Conservation (phyloP, 306 rosid genomes). For the Vigna trinervia region DNA sequence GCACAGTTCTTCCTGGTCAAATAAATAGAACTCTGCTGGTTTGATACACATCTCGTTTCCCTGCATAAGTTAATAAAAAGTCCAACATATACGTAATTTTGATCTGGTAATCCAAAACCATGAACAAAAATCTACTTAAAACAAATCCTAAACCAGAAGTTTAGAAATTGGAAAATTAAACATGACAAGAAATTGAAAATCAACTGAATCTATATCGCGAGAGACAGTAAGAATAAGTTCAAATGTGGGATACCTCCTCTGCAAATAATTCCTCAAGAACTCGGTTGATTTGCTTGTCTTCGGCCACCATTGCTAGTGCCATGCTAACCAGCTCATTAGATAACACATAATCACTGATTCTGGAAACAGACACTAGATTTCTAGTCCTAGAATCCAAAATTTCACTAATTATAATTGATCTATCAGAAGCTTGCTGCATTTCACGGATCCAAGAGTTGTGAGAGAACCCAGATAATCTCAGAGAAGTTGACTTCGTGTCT, state of each 20-base stretch:
- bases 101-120: conserved; percentile 19
- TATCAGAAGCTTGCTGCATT: conserved; percentile 98
- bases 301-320: conserved; percentile 99
- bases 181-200: conserved; percentile 25
- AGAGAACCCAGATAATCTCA: conserved; percentile 79
- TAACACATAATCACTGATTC: conserved; percentile 94
- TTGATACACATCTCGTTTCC: conserved; percentile 93
- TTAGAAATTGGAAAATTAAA: background rate
- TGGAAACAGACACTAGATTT: conserved; percentile 96
- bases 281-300: conserved; percentile 97
- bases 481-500: conserved; percentile 68
- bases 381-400: conserved; percentile 97
- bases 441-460: conserved; percentile 96
- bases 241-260: conserved; percentile 66
- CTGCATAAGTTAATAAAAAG: conserved; percentile 53
- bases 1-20: conserved; percentile 88
- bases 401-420: conserved; percentile 94
- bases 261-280: conserved; percentile 98
- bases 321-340: conserved; percentile 96
- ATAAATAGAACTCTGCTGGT: conserved; percentile 91
- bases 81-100: conserved; percentile 8
- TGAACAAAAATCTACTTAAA: background rate
- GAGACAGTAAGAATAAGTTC: conserved; percentile 2
- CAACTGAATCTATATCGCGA: conserved; percentile 12
- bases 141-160: conserved; percentile 24